Percentiles rank a stretch among this genome's conserved stretches.
Evolutionary conservation across 345 rosid genomes (phyloP).

Genomic region (Aquilaria yunnanensis): DNA sequence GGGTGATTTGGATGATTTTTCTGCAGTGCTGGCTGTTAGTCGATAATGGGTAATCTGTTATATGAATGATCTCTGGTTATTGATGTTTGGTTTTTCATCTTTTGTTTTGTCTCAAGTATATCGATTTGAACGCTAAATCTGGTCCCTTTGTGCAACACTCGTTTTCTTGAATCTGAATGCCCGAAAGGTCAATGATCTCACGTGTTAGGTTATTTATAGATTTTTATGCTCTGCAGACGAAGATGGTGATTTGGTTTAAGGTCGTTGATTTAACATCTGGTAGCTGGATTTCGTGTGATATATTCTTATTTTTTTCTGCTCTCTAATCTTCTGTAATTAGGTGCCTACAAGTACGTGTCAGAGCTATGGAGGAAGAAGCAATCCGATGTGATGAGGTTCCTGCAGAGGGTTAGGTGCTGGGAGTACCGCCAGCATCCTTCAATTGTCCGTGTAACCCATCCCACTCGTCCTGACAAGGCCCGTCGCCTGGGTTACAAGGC

Average conservation of each 20-base stretch:
- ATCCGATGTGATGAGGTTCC: slow-evolving; percentile 97
- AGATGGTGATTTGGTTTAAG: not conserved
- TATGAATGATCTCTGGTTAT: not conserved
- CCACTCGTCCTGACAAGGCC: slow-evolving; percentile 98
- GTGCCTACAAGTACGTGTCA: slow-evolving; percentile 93
- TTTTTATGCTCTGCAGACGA: not conserved
- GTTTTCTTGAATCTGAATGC: not conserved
- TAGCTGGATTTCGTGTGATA: not conserved
- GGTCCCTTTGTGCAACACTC: not conserved
- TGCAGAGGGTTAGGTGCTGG: slow-evolving; percentile 99
- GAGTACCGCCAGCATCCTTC: slow-evolving; percentile 97
- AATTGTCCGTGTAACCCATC: slow-evolving; percentile 80
- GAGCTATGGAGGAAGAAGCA: slow-evolving; percentile 99
- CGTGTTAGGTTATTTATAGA: not conserved
- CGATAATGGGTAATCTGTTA: not conserved
- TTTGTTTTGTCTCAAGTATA: not conserved
- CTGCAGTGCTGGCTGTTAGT: not conserved
- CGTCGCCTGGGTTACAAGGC: slow-evolving; percentile 97
- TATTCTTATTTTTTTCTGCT: not conserved
- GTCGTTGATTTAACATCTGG: not conserved
- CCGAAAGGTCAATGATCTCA: no score
- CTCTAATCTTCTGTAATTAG: slow-evolving; percentile 21
- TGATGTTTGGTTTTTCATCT: not conserved
- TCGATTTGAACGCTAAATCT: not conserved
- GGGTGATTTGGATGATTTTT: not conserved